Evolutionary conservation across 192 early-diverging fungal species (phyloP), one percentile per base, ranked within the genome.

Genomic region (Jimgerdemannia lactiflua): DNA sequence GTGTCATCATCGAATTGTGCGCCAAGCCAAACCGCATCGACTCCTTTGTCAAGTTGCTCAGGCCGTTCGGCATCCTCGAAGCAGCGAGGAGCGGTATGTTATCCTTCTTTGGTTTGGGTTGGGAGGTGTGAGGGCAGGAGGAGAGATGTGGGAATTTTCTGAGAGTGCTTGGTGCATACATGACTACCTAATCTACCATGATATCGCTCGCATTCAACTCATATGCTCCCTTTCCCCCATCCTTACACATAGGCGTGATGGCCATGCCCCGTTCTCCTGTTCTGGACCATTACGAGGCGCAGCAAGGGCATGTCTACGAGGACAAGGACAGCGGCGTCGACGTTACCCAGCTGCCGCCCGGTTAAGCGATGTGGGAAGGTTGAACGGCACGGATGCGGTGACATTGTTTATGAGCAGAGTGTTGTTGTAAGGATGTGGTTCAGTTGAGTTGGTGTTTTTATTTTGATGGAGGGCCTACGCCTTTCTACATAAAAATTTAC

Each of bases 51-150:
- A 95, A 95, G 79, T 87, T 99, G 17, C 86, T 96, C 72, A 94
- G 95, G 74, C 98, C 98, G 10, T 98, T 94, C 78, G 98, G 98
- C 43, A 94, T 99, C 73, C 85, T 99, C 71, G 98, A 99, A 81
- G 95, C 93, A 4, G 92, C 95, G 39, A 89, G 98, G 75, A 95
- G 93, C 49, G 97, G 97, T 76, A 80, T 77, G 75, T 67, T 49
- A 43, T 29, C 14, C 14, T 59, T 59, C 14, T 59, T 59, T 59
- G 6, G 6, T 0, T 59, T 59, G 6, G 8, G 8, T 59, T 59
- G 49, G 6, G 49, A 10, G 49, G 49, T 59, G 14, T 59, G 6
- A 14, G 6, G 49, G 49, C 6, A 59, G 49, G 49, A 29, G 49
- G 14, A 59, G 49, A 2, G 49, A 10, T 59, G 49, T 29, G 29